Evolutionary conservation across 208 protist genomes (phyloP).

Genomic region (Trypanosoma rangeli): DNA sequence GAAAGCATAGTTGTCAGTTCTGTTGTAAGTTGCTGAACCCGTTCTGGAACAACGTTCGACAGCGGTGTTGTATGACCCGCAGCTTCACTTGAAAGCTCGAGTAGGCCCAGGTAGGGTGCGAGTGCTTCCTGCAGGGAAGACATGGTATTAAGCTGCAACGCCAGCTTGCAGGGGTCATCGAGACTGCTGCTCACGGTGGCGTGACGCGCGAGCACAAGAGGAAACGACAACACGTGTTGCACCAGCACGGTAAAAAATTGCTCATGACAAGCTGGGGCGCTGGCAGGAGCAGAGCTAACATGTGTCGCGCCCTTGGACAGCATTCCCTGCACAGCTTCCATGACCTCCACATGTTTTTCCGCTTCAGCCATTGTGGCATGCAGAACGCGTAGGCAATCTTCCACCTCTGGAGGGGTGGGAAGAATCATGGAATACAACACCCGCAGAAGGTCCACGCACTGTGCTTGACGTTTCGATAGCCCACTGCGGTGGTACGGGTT

Average conservation of each 20-base stretch:
- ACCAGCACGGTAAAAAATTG: slow-evolving; percentile 38
- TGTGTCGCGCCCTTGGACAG: slow-evolving; percentile 2
- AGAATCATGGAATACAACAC: slow-evolving; percentile 55
- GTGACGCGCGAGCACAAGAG: slow-evolving; percentile 27
- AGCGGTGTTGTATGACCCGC: slow-evolving; percentile 21
- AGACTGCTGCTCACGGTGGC: slow-evolving; percentile 31
- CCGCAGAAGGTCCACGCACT: slow-evolving; percentile 43
- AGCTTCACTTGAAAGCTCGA: slow-evolving; percentile 10
- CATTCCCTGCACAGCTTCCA: slow-evolving; percentile 33
- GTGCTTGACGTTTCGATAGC: slow-evolving; percentile 32
- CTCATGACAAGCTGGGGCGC: not conserved
- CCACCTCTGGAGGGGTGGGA: slow-evolving; percentile 59
- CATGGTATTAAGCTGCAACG: slow-evolving; percentile 55
- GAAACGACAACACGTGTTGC: slow-evolving; percentile 38
- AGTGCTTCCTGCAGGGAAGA: slow-evolving; percentile 45
- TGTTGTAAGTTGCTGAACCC: slow-evolving; percentile 20
- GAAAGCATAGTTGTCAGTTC: slow-evolving; percentile 21
- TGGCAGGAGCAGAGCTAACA: not conserved
- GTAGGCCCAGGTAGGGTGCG: slow-evolving; percentile 27
- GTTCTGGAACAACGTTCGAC: slow-evolving; percentile 22
- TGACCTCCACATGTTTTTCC: slow-evolving; percentile 47
- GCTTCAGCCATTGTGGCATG: slow-evolving; percentile 40
- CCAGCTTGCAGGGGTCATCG: slow-evolving; percentile 50
- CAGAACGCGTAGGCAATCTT: slow-evolving; percentile 44
- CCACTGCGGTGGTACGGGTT: slow-evolving; percentile 26